Evolutionary conservation across 2,329 filamentous ascomycete genomes (phyloP).

Genomic region (Trichoderma atrobrunneum): DNA sequence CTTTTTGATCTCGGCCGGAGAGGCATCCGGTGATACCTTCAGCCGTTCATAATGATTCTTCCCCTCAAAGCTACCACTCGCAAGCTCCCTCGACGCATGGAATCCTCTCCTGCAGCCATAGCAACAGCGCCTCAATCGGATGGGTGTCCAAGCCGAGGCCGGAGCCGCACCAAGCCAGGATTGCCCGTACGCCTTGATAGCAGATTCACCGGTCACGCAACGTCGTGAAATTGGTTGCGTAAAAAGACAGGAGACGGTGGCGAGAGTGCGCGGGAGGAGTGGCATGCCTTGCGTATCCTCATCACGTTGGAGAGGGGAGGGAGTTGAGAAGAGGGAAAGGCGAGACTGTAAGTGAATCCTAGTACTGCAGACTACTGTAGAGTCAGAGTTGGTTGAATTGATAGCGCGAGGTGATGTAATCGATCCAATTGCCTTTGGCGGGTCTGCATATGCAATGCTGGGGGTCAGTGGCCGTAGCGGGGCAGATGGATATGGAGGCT

Average conservation of each 20-base stretch:
- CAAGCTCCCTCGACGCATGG: conserved; percentile 19
- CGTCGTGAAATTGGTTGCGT: conserved; percentile 3
- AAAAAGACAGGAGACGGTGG: conserved; percentile 12
- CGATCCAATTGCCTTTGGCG: conserved; percentile 23
- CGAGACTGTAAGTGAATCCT: neutral
- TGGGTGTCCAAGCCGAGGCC: neutral
- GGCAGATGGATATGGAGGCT: neutral
- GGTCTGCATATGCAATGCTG: conserved; percentile 23
- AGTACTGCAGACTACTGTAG: neutral
- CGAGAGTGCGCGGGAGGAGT: conserved; percentile 36
- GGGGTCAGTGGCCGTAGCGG: conserved; percentile 20
- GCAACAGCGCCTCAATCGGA: conserved; percentile 8
- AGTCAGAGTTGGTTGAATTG: neutral
- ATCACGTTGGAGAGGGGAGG: conserved; percentile 38
- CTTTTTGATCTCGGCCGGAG: conserved; percentile 80
- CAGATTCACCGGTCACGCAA: neutral
- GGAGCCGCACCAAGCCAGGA: neutral
- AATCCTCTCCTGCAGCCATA: conserved; percentile 25
- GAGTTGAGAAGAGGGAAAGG: neutral
- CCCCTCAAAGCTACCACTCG: conserved; percentile 24
- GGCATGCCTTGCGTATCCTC: conserved; percentile 54
- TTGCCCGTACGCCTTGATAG: neutral
- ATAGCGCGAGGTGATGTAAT: conserved; percentile 31
- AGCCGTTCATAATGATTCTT: conserved; percentile 81
- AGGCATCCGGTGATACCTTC: conserved; percentile 66